A percentile compares a stretch with the other conserved stretches of the same genome.
phyloP scores from a whole-genome alignment of 2,329 filamentous ascomycete species.

The Aulographum hederae region DNA sequence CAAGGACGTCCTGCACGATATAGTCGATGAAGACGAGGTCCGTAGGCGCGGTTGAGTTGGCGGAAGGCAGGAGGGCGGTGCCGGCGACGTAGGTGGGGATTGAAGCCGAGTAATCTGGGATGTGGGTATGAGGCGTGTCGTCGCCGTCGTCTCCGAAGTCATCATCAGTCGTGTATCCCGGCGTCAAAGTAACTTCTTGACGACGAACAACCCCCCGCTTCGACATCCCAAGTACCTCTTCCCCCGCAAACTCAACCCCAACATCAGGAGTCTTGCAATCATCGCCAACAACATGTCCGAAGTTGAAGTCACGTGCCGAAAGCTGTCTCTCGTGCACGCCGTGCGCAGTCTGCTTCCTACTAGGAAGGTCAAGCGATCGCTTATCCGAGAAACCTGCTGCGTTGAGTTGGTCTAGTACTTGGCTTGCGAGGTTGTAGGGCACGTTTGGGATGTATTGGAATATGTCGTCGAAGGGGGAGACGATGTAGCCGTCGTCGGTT shows the following conservation, averaged over 20 bases:
- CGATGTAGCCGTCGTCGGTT: constrained; percentile 32
- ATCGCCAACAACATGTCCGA: constrained; percentile 15
- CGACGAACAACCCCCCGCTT: not conserved
- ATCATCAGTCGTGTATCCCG: constrained; percentile 37
- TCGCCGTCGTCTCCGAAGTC: constrained; percentile 39
- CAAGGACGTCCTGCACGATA: constrained; percentile 17
- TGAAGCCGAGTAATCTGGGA: constrained; percentile 27
- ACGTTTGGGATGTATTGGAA: constrained; percentile 37
- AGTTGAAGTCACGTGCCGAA: constrained; percentile 15
- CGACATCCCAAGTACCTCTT: not conserved
- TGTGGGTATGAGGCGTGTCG: constrained; percentile 32
- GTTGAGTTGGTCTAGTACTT: constrained; percentile 19
- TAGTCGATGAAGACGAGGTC: constrained; percentile 38
- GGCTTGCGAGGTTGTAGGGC: constrained; percentile 25
- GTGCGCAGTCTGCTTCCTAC: no score
- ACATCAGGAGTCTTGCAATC: constrained; percentile 27
- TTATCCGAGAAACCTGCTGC: not conserved
- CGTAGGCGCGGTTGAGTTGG: constrained; percentile 25
- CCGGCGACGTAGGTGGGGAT: constrained; percentile 34
- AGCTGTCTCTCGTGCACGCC: constrained; percentile 14
- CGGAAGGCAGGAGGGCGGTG: constrained; percentile 27
- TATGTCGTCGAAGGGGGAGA: constrained; percentile 34
- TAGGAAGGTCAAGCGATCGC: no score
- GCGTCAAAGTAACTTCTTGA: constrained; percentile 14
- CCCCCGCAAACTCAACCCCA: constrained; percentile 23